These are phyloP conservation scores for Sporothrix mexicana DNA, from an alignment of 2,329 filamentous ascomycete species.

Conservation along the genomic window DNA sequence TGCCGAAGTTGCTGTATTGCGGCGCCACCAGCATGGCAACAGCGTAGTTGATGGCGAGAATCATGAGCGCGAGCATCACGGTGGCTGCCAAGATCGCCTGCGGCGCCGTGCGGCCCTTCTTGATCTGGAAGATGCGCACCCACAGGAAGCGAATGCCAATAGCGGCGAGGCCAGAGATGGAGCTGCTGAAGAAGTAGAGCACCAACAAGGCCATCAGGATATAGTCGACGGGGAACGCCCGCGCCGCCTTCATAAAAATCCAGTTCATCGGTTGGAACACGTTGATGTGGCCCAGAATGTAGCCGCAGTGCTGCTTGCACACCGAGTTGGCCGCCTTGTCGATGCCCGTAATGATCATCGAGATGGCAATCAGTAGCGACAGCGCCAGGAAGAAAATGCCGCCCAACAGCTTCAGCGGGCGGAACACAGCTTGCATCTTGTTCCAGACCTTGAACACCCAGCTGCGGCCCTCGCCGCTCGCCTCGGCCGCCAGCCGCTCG, in stretches of 20 bases:
- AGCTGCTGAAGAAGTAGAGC: conserved; percentile 85
- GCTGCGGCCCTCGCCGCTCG: conserved; percentile 76
- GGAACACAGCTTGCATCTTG: conserved; percentile 79
- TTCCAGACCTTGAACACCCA: conserved; percentile 77
- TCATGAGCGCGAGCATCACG: conserved; percentile 86
- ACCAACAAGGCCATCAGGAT: conserved; percentile 84
- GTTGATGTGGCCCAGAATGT: conserved; percentile 84
- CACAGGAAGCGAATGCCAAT: conserved; percentile 96
- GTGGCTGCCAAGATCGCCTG: conserved; percentile 92
- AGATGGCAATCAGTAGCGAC: conserved; percentile 78
- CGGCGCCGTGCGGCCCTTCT: conserved; percentile 85
- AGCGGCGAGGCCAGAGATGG: conserved; percentile 82
- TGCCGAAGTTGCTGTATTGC: conserved; percentile 92
- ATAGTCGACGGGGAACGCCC: conserved; percentile 90
- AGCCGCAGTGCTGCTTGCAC: conserved; percentile 89
- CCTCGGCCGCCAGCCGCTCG: conserved; percentile 84
- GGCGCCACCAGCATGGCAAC: conserved; percentile 93
- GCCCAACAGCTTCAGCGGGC: conserved; percentile 85
- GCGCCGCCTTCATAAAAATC: conserved; percentile 79
- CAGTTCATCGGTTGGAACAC: conserved; percentile 96
- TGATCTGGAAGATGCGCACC: conserved; percentile 90
- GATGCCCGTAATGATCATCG: conserved; percentile 93
- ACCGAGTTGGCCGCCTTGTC: conserved; percentile 96
- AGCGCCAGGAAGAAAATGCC: conserved; percentile 79
- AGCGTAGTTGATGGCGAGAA: conserved; percentile 89